Conservation (phyloP, 768 basidiomycete genomes). For the Boletus bicolor region DNA sequence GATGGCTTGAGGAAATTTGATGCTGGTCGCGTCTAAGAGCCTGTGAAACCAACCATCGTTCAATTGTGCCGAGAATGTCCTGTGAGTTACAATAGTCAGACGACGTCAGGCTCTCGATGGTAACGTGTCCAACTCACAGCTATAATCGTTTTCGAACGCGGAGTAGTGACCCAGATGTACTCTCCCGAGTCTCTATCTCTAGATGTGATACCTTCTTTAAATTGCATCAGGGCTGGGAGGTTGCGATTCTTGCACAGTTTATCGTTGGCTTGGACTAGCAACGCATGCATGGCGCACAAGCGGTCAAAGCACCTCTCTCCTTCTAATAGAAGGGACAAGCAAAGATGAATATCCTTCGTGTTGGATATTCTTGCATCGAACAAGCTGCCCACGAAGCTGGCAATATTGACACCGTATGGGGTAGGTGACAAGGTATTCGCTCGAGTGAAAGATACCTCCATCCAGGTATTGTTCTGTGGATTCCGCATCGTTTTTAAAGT, state of each 20-base stretch:
- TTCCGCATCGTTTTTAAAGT: background rate
- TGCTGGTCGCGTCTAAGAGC: constrained; percentile 15
- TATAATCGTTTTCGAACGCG: constrained; percentile 17
- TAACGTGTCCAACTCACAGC: constrained; percentile 12
- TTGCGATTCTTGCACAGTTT: constrained; percentile 30
- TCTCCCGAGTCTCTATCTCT: constrained; percentile 12
- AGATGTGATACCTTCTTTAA: constrained; percentile 16
- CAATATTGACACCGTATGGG: constrained; percentile 26
- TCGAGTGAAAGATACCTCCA: background rate
- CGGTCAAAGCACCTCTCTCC: constrained; percentile 24
- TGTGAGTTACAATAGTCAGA: constrained; percentile 9
- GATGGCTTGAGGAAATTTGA: background rate
- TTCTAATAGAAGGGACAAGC: constrained; percentile 24
- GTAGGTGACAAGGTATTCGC: constrained; percentile 5
- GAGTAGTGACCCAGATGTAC: constrained; percentile 21
- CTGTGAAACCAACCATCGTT: constrained; percentile 26
- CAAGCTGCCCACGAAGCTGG: constrained; percentile 33
- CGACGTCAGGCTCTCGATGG: background rate
- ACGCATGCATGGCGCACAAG: constrained; percentile 35
- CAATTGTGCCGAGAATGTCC: constrained; percentile 28
- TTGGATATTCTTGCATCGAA: constrained; percentile 24
- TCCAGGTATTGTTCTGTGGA: constrained; percentile 17
- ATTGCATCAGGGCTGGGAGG: constrained; percentile 15
- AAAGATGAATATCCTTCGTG: constrained; percentile 30
- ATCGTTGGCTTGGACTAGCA: constrained; percentile 32